Base-by-base conservation (phyloP, 139 green algal species). In the Haematococcus lacustris region DNA sequence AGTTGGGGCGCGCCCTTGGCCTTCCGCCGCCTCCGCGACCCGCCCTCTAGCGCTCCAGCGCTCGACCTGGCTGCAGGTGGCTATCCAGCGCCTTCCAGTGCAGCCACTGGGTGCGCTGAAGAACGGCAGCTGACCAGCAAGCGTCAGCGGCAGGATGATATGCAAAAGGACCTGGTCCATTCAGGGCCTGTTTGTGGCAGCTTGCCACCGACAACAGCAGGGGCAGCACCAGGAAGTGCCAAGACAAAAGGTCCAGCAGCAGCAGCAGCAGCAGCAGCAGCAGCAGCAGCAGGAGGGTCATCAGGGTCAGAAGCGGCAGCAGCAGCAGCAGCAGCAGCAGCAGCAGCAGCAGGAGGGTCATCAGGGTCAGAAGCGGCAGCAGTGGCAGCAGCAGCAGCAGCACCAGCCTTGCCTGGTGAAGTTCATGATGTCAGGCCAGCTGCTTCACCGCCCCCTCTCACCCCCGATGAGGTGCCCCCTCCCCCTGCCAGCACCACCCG, bases 1-100 rank as follows among this genome's bases (percentile, higher is more conserved):
- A 3, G 0, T 23, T 73, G 68, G 23, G 79, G 79, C n/a, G 38
- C 69, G 32, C 79, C 79, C 30, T 70, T 81, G 41, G 70, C 76
- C 38, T 85, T 85, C 72, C 7, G 66, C 13, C 66, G 67, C 47
- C 30, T 63, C 3, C 43, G 47, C 38, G 21, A 51, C 9, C 53
- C 13, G 21, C 47, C 47, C 17, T 21, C 47, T 57, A 21, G 32
- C 23, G 30, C 60, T 41, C 39, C 23, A 17, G 60, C 57, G n/a
- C n/a, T n/a, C n/a, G n/a, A n/a, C n/a, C n/a, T n/a, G n/a, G n/a
- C n/a, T n/a, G n/a, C 47, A 57, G 47, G 47, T 28, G 47, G 47
- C 47, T 57, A 57, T 57, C 13, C 47, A 57, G 47, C n/a, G n/a
- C n/a, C n/a, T n/a, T n/a, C n/a, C n/a, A n/a, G n/a, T n/a, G n/a